Base-by-base conservation (phyloP, 2,329 filamentous ascomycete species). In the Cucurbitaria berberidis region DNA sequence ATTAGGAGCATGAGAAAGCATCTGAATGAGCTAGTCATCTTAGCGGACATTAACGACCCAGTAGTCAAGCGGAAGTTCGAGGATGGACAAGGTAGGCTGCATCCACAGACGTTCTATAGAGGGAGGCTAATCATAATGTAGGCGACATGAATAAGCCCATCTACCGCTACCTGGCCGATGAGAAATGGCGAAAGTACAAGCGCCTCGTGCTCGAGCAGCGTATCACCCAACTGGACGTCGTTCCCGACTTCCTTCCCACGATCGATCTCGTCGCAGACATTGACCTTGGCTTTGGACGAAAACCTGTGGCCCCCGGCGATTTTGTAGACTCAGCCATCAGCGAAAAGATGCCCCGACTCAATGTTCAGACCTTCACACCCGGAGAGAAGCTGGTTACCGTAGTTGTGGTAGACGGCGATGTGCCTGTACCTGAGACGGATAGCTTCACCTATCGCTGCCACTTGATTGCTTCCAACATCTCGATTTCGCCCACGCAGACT, bases 71-170 rank as follows among this genome's bases (percentile, higher is more conserved):
- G 91, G 78, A 88, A 85, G 62, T 98, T 96, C 64, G 95, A 99
- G 74, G 93, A 98, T 76, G 92, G 93, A 21, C 77, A 88, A 67
- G 92, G 93, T 96, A 80, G 66, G 84, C 75, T 39, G n/a, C 10
- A 7, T 34, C 18, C 8, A 30, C 19, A 1, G 7, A 10, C 5
- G 19, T 16, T 24, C 32, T n/a, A 7, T 3, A 6, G 18, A n/a
- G 9, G 29, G 9, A 27, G 19, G 26, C 62, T 64, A 26, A 65
- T 59, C 42, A 5, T n/a, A 32, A 5, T 19, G 6, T 62, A 97
- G 93, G 89, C 61, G 92, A 98, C 76, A 93, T 98, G 91, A 88
- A 86, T 80, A 96, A 96, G 76, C 93, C 93, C 59, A 93, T 99
- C 72, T 99, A 99, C 81, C 90, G 93, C 60, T 85, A 90, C 76